These are phyloP conservation scores for Candolleomyces eurysporus DNA, from an alignment of 768 basidiomycete genomes.

Conservation along the genomic window DNA sequence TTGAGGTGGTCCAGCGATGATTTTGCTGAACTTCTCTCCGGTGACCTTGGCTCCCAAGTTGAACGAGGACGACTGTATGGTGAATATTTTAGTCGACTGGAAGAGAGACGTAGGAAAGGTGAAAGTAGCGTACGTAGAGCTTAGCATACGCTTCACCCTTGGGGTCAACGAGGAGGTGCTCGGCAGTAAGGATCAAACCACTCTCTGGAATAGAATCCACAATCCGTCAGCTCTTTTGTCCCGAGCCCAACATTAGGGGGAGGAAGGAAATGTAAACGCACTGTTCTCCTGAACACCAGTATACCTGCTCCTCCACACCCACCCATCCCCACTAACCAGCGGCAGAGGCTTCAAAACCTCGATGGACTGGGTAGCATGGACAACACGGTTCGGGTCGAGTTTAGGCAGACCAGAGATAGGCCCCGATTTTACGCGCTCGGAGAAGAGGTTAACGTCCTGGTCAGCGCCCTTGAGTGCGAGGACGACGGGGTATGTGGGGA, in stretches of 20 bases:
- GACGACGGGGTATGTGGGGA: slow-evolving; percentile 87
- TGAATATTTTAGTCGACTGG: neutral
- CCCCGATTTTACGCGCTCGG: slow-evolving; percentile 42
- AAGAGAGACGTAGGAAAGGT: neutral
- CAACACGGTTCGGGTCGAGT: slow-evolving; percentile 67
- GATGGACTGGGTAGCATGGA: slow-evolving; percentile 78
- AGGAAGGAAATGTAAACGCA: slow-evolving; percentile 30
- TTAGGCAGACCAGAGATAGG: slow-evolving; percentile 66
- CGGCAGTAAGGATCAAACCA: slow-evolving; percentile 69
- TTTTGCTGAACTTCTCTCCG: slow-evolving; percentile 60
- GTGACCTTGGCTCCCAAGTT: slow-evolving; percentile 66
- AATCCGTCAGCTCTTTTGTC: neutral
- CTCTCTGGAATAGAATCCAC: slow-evolving; percentile 45
- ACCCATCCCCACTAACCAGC: slow-evolving; percentile 70
- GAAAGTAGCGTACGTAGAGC: slow-evolving; percentile 47
- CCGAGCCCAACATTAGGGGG: neutral
- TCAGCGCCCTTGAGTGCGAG: slow-evolving; percentile 68
- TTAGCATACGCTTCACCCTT: slow-evolving; percentile 58
- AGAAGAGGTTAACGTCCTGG: slow-evolving; percentile 70
- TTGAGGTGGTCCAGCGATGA: slow-evolving; percentile 57
- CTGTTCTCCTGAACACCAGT: slow-evolving; percentile 81
- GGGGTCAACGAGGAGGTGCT: slow-evolving; percentile 62
- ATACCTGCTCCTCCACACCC: slow-evolving; percentile 67
- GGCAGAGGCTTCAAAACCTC: slow-evolving; percentile 81
- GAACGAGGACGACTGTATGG: slow-evolving; percentile 59